phyloP scores from a whole-genome alignment of 805 yeast genomes.

The Kodamaea kakaduensis region DNA sequence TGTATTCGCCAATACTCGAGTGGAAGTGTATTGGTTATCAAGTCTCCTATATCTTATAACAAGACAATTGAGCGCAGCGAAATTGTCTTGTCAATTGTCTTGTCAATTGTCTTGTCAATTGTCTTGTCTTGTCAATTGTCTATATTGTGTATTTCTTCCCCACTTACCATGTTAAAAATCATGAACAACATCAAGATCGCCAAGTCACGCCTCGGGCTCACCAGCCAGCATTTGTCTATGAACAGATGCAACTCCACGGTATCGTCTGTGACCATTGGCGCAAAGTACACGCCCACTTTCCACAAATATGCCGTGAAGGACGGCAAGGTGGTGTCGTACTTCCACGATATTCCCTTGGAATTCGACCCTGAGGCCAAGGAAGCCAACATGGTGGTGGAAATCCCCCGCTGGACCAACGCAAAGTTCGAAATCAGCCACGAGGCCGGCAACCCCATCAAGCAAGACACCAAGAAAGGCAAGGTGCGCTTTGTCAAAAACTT shows the following conservation, averaged over 20 bases:
- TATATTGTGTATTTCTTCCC: too few relatives aligned
- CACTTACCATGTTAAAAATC: too few relatives aligned
- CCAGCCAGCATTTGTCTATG: constrained; percentile 12
- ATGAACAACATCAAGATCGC: constrained; percentile 8
- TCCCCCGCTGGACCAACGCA: constrained; percentile 72
- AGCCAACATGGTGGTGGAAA: constrained; percentile 46
- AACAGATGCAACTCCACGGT: constrained; percentile 10
- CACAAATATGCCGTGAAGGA: constrained; percentile 43
- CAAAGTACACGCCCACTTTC: constrained; percentile 33
- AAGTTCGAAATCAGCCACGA: constrained; percentile 68
- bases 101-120: too few relatives aligned
- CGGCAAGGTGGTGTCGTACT: constrained; percentile 53
- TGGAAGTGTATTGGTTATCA: too few relatives aligned
- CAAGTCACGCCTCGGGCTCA: constrained; percentile 10
- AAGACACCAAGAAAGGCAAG: constrained; percentile 72
- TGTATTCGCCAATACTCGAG: too few relatives aligned
- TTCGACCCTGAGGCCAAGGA: constrained; percentile 36
- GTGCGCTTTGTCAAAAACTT: constrained; percentile 73
- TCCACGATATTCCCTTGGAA: constrained; percentile 68
- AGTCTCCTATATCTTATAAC: too few relatives aligned
- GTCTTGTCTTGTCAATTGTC: too few relatives aligned
- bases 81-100: too few relatives aligned
- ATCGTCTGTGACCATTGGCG: constrained; percentile 21
- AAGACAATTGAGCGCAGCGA: too few relatives aligned
- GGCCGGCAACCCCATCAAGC: constrained; percentile 71